phyloP scores from a whole-genome alignment of 495 filamentous ascomycete species.

The Penicillium ochrochloron region DNA sequence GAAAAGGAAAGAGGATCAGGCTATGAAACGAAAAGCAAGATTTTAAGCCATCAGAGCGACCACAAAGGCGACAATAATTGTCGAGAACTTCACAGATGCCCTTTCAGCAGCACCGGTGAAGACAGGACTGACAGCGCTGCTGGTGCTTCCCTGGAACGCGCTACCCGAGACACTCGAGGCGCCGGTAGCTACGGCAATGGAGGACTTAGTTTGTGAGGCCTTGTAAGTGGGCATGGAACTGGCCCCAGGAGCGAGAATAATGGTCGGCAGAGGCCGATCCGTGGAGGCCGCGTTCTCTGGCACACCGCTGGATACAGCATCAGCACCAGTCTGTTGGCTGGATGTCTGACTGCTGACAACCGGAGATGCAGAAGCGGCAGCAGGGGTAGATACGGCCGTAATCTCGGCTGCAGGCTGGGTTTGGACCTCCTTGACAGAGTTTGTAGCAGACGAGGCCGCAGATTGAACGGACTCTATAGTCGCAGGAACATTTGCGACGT shows the following conservation, averaged over 20 bases:
- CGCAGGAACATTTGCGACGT: constrained; percentile 8
- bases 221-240: constrained; percentile 7
- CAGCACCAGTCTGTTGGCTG: constrained; percentile 7
- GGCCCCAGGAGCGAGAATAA: constrained; percentile 19
- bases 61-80: constrained; percentile 24
- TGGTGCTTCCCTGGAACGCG: constrained; percentile 18
- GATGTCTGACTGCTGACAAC: neutral
- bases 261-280: constrained; percentile 13
- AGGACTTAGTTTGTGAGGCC: constrained; percentile 14
- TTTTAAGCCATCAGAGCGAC: constrained; percentile 29
- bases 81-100: constrained; percentile 28
- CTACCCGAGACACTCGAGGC: constrained; percentile 11
- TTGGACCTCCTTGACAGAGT: constrained; percentile 1
- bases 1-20: neutral
- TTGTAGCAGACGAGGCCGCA: neutral
- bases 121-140: constrained; percentile 26
- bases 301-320: constrained; percentile 8
- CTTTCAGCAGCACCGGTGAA: constrained; percentile 39
- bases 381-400: neutral
- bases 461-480: constrained; percentile 6
- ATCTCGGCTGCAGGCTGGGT: neutral
- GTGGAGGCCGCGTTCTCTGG: neutral
- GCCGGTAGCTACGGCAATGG: constrained; percentile 23
- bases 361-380: neutral
- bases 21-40: neutral